Conservation (phyloP, 805 yeast species). For the Jamesozyma piceae region DNA sequence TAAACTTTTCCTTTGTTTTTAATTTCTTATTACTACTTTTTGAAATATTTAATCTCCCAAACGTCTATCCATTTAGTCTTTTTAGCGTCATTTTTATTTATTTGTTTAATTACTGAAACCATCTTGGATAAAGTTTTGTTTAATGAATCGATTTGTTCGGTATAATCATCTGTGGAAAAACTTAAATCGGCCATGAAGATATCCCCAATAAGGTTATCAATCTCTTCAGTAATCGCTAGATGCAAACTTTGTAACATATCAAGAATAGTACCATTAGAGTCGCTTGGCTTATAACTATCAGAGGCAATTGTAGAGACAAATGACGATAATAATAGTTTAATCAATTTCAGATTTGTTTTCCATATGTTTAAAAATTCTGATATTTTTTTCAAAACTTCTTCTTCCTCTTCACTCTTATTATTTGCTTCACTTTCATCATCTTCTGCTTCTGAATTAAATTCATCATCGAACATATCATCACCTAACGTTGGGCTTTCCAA, state of each 20-base stretch:
- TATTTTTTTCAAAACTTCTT: slow-evolving; percentile 26
- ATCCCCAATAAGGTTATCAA: slow-evolving; percentile 54
- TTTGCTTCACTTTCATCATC: slow-evolving; percentile 23
- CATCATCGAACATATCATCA: slow-evolving; percentile 26
- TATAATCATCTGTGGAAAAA: slow-evolving; percentile 31
- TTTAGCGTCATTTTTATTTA: slow-evolving; percentile 42
- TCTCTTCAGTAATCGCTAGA: slow-evolving; percentile 33
- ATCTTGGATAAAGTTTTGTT: slow-evolving; percentile 22
- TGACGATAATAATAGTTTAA: slow-evolving; percentile 50
- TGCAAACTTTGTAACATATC: slow-evolving; percentile 41
- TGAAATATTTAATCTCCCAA: slow-evolving; percentile 27
- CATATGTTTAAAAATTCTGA: slow-evolving; percentile 38
- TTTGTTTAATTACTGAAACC: slow-evolving; percentile 33
- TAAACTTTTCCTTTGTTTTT: not conserved
- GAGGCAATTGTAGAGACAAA: slow-evolving; percentile 49
- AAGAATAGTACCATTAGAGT: slow-evolving; percentile 33
- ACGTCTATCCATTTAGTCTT: slow-evolving; percentile 34
- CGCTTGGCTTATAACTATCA: slow-evolving; percentile 18
- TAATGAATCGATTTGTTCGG: slow-evolving; percentile 18
- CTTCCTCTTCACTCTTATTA: slow-evolving; percentile 26
- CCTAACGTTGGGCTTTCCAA: slow-evolving; percentile 50
- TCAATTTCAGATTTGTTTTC: slow-evolving; percentile 37
- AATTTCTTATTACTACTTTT: not conserved
- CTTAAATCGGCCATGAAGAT: slow-evolving; percentile 35
- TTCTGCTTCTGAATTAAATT: slow-evolving; percentile 25